These are phyloP conservation scores for Aspergillus biplanus DNA, from an alignment of 495 filamentous ascomycete genomes.

Conservation along the genomic window DNA sequence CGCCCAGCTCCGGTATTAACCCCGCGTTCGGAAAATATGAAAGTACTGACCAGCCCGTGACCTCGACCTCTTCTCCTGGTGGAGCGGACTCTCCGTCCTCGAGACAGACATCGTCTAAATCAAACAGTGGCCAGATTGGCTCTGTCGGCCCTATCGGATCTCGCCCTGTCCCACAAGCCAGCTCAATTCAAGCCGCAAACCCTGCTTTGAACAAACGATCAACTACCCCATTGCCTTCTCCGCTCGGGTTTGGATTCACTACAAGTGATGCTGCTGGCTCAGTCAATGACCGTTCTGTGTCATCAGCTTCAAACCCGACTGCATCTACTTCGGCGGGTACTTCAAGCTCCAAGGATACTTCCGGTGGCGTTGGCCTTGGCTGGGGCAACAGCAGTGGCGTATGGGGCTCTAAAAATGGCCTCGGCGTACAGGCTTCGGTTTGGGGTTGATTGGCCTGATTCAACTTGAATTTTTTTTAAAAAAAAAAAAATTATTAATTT, in stretches of 20 bases:
- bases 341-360: slow-evolving; percentile 48
- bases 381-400: slow-evolving; percentile 75
- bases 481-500: slow-evolving; percentile 1
- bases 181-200: slow-evolving; percentile 56
- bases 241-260: slow-evolving; percentile 75
- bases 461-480: neutral
- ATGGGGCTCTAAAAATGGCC: slow-evolving; percentile 72
- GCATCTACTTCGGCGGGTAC: slow-evolving; percentile 35
- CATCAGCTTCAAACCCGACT: slow-evolving; percentile 63
- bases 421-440: slow-evolving; percentile 75
- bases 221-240: slow-evolving; percentile 87
- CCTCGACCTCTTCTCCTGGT: slow-evolving; percentile 87
- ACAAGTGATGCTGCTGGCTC: slow-evolving; percentile 49
- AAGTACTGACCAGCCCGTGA: slow-evolving; percentile 74
- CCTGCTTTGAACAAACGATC: slow-evolving; percentile 79
- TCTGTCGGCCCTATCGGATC: slow-evolving; percentile 93
- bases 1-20: slow-evolving; percentile 67
- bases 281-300: slow-evolving; percentile 61
- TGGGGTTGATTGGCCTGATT: slow-evolving; percentile 63
- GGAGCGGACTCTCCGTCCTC: slow-evolving; percentile 84
- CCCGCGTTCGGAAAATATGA: slow-evolving; percentile 60
- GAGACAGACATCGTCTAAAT: slow-evolving; percentile 57
- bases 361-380: slow-evolving; percentile 58
- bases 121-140: slow-evolving; percentile 57
- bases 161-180: slow-evolving; percentile 64